Conservation (phyloP, 768 basidiomycete species). For the Podaxis sp. region DNA sequence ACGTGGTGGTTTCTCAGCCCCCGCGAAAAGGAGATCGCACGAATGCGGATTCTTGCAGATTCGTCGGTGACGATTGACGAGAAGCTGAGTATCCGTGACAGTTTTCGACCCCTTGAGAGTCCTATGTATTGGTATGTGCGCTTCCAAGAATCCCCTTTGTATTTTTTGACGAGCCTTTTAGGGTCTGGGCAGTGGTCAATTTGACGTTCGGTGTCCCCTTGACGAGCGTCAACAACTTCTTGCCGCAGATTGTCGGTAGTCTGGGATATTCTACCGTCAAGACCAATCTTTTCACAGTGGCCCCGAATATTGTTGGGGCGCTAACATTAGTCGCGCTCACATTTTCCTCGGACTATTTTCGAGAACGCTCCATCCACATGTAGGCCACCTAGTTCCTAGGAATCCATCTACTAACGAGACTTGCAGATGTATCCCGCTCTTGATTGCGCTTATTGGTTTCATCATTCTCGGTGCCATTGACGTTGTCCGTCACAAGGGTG, state of each 20-base stretch:
- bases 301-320: constrained; percentile 50
- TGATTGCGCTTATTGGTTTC: constrained; percentile 38
- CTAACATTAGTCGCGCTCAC: constrained; percentile 43
- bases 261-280: constrained; percentile 46
- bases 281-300: constrained; percentile 53
- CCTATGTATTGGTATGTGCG: constrained; percentile 39
- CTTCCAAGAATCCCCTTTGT: background rate
- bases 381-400: constrained; percentile 16
- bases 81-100: constrained; percentile 38
- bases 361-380: constrained; percentile 50
- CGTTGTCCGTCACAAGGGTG: constrained; percentile 32
- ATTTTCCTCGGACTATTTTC: constrained; percentile 50
- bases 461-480: constrained; percentile 46
- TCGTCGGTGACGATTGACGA: constrained; percentile 44
- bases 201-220: constrained; percentile 46
- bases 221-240: constrained; percentile 52
- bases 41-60: constrained; percentile 41
- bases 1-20: constrained; percentile 37
- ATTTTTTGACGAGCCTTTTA: constrained; percentile 12
- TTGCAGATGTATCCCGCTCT: constrained; percentile 39
- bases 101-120: constrained; percentile 41
- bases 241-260: constrained; percentile 47
- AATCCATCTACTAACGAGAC: constrained; percentile 5
- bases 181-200: constrained; percentile 46
- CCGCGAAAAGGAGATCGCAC: constrained; percentile 40